Conservation (phyloP, 768 basidiomycete species). For the Rhodotorula babjevae region DNA sequence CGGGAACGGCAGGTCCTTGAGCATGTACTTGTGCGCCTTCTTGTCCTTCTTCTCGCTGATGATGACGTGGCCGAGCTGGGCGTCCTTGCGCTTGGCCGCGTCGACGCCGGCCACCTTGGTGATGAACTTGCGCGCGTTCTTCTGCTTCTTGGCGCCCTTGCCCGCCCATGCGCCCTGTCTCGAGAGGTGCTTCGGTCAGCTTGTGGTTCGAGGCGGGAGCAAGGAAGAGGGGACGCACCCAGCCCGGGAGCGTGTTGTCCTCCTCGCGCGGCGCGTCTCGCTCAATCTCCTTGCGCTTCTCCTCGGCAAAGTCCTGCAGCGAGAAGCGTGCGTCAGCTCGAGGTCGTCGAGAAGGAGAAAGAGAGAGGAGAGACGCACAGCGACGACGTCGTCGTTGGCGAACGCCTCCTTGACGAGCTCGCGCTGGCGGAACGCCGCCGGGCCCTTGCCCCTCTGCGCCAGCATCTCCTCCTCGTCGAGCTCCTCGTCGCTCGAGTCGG, state of each 20-base stretch:
- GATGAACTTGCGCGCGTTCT: slow-evolving; percentile 57
- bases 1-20: slow-evolving; percentile 88
- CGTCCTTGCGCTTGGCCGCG: slow-evolving; percentile 73
- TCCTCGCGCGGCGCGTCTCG: slow-evolving; percentile 80
- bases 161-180: slow-evolving; percentile 96
- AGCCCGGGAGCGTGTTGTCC: slow-evolving; percentile 87
- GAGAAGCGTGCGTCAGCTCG: not conserved
- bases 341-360: no score
- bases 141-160: slow-evolving; percentile 56
- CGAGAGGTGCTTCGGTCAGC: no score
- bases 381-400: slow-evolving; percentile 92
- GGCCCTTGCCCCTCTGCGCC: slow-evolving; percentile 45
- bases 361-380: slow-evolving; percentile 53
- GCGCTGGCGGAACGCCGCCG: slow-evolving; percentile 76
- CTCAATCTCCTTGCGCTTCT: slow-evolving; percentile 74
- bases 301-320: slow-evolving; percentile 72
- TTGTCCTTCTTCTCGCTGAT: slow-evolving; percentile 93
- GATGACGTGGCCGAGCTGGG: slow-evolving; percentile 79
- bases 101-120: slow-evolving; percentile 78
- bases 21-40: slow-evolving; percentile 81
- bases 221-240: slow-evolving; percentile 61
- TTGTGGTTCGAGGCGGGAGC: no score
- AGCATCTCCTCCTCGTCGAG: slow-evolving; percentile 49
- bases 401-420: slow-evolving; percentile 92
- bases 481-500: slow-evolving; percentile 29